A percentile compares a stretch with the other conserved stretches of the same genome.
Evolutionary conservation across 257 asterid genomes (phyloP).

Genomic region (Solanum neorickii): DNA sequence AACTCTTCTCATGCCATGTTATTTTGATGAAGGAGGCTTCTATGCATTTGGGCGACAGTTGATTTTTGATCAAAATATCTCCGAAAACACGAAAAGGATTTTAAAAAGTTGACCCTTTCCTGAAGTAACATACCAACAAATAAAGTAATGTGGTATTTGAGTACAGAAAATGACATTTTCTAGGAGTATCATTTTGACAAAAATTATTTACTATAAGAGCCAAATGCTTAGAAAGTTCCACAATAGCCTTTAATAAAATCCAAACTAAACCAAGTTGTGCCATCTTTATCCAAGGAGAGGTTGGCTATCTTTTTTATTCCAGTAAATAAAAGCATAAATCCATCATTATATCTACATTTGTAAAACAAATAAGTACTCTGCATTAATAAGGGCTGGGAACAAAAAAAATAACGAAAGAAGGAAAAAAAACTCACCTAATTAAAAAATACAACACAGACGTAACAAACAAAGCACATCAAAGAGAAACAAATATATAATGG

Average conservation of each 20-base stretch:
- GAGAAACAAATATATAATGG: no score
- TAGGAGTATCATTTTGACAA: background rate
- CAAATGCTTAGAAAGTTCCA: no score
- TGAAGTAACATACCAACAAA: background rate
- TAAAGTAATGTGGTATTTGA: background rate
- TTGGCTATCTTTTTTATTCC: background rate
- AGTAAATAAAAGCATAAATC: background rate
- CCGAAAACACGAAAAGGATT: constrained; percentile 19
- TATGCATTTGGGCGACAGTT: constrained; percentile 65
- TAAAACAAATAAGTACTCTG: no score
- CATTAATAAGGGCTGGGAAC: no score
- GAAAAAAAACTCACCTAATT: background rate
- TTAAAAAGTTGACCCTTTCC: background rate
- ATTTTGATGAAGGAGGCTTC: constrained; percentile 34
- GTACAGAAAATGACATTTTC: background rate
- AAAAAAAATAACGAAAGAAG: no score
- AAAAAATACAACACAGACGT: no score
- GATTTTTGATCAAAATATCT: constrained; percentile 57
- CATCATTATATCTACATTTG: background rate
- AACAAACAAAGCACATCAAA: no score
- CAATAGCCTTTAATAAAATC: no score
- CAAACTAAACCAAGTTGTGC: no score
- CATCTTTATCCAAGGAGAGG: background rate
- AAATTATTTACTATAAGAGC: no score
- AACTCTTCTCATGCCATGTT: constrained; percentile 58